A percentile compares a stretch with the other conserved stretches of the same genome.
These are phyloP conservation scores for Pseudisothecium myosuroides DNA, from an alignment of 225 moss, liverwort and hornwort genomes.

Conservation along the genomic window DNA sequence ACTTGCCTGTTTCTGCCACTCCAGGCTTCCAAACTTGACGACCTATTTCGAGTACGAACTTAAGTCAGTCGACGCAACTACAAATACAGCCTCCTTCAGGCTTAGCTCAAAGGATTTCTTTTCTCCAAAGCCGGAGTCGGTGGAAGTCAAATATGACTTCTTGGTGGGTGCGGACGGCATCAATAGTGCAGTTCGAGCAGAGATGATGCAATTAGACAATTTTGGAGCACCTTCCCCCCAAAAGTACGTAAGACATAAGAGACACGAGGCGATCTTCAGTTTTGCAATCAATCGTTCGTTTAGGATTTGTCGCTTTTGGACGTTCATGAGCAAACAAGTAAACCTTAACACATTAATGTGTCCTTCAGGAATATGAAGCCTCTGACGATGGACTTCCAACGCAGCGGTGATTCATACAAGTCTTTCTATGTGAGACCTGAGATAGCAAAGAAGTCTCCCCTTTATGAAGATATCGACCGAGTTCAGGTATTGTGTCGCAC, in stretches of 20 bases:
- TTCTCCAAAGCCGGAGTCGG: neutral
- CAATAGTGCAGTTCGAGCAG: slow-evolving; percentile 40
- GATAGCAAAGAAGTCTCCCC: slow-evolving; percentile 20
- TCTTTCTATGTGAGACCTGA: slow-evolving; percentile 21
- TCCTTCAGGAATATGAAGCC: slow-evolving; percentile 12
- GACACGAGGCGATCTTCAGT: neutral
- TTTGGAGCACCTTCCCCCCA: neutral
- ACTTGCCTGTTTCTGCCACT: neutral
- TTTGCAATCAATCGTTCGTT: neutral
- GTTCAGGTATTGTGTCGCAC: slow-evolving; percentile 9
- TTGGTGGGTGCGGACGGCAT: slow-evolving; percentile 49
- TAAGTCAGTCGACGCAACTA: slow-evolving; percentile 22
- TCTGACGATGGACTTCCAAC: slow-evolving; percentile 11
- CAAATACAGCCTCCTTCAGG: slow-evolving; percentile 21
- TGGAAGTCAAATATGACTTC: slow-evolving; percentile 41
- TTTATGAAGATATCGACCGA: slow-evolving; percentile 15
- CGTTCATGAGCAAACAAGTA: neutral
- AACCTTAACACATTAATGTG: neutral
- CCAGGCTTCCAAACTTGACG: slow-evolving; percentile 23
- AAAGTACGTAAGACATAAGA: slow-evolving; percentile 1
- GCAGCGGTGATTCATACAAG: slow-evolving; percentile 13
- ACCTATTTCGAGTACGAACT: slow-evolving; percentile 45
- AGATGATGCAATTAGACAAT: slow-evolving; percentile 23
- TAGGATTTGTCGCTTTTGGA: neutral
- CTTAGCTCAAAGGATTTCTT: slow-evolving; percentile 14